Base-by-base conservation (phyloP, 169 alveolate species). In the Cryptosporidium muris region DNA sequence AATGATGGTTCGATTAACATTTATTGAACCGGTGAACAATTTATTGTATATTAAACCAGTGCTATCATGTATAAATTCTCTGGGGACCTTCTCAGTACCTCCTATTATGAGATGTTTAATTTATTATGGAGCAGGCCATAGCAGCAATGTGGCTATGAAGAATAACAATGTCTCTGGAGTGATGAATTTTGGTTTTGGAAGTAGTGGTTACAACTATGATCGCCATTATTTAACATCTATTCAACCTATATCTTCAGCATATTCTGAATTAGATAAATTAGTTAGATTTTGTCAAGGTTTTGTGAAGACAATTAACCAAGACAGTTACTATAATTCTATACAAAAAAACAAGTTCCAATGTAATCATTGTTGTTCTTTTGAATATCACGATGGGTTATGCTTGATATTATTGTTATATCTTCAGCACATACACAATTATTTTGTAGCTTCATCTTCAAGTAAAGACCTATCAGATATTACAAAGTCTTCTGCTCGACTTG, bases 381-480 rank as follows among this genome's bases (percentile, higher is more conserved):
- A 74, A n/a, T 58, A 74, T 43, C 66, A 74, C 34, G 85, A 74
- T 43, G 63, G 56, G 1, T 52, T 74, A 36, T 74, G 85, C 37
- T 58, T 62, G 8, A 12, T 47, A 38, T 16, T 74, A 49, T 14
- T 74, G 34, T 49, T 74, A 4, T 43, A 58, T 4, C 43, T 74
- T 5, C 56, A 74, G n/a, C 54, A 74, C 34, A 34, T 64, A 34
- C 43, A 54, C 43, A 64, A 45, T n/a, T 1, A 5, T 62, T 25
- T 14, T 37, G 40, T 37, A 4, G 66, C 48, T 4, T 25, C 14
- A 62, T 25, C 52, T 1, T 42, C 51, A 9, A 25, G 25, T 25
- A 25, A 25, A 25, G 25, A 25, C 25, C 25, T 25, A 25, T 25
- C 25, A 25, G 25, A 25, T 25, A 25, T 25, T 25, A 25, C 25